A percentile compares a stretch with the other conserved stretches of the same genome.
Conservation (phyloP, 2,329 filamentous ascomycete genomes). For the Arthrinium phaeospermum region DNA sequence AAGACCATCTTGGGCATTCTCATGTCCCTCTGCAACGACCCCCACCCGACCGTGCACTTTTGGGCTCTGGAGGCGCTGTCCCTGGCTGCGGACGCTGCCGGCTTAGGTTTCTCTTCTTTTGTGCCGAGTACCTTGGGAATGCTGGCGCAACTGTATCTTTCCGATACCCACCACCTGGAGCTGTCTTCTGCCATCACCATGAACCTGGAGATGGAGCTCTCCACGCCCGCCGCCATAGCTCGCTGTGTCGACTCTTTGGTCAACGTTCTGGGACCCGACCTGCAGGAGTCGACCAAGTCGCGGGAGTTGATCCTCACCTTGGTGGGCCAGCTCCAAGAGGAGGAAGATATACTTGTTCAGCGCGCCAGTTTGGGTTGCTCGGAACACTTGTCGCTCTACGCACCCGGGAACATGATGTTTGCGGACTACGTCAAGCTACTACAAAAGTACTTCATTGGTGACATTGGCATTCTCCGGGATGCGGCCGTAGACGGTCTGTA, state of each 20-base stretch:
- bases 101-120: slow-evolving; percentile 88
- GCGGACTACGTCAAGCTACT: slow-evolving; percentile 81
- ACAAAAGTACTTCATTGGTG: slow-evolving; percentile 77
- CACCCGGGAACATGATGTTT: slow-evolving; percentile 86
- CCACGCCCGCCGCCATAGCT: slow-evolving; percentile 81
- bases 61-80: slow-evolving; percentile 92
- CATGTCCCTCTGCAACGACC: slow-evolving; percentile 97
- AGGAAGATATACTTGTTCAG: slow-evolving; percentile 73
- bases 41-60: slow-evolving; percentile 93
- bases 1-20: slow-evolving; percentile 97
- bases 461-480: slow-evolving; percentile 72
- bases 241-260: slow-evolving; percentile 94
- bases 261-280: slow-evolving; percentile 92
- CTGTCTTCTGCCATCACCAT: slow-evolving; percentile 80
- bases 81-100: slow-evolving; percentile 87
- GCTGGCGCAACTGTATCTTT: slow-evolving; percentile 89
- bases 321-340: slow-evolving; percentile 80
- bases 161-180: slow-evolving; percentile 89
- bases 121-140: slow-evolving; percentile 91
- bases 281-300: slow-evolving; percentile 92
- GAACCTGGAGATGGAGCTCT: slow-evolving; percentile 85
- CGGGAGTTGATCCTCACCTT: slow-evolving; percentile 89
- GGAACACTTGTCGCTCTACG: slow-evolving; percentile 91
- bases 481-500: slow-evolving; percentile 88
- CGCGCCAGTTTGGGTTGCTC: slow-evolving; percentile 81